Percentiles rank a stretch among this genome's conserved stretches.
phyloP scores from a whole-genome alignment of 768 basidiomycete genomes.

The Kwoniella sp. region DNA sequence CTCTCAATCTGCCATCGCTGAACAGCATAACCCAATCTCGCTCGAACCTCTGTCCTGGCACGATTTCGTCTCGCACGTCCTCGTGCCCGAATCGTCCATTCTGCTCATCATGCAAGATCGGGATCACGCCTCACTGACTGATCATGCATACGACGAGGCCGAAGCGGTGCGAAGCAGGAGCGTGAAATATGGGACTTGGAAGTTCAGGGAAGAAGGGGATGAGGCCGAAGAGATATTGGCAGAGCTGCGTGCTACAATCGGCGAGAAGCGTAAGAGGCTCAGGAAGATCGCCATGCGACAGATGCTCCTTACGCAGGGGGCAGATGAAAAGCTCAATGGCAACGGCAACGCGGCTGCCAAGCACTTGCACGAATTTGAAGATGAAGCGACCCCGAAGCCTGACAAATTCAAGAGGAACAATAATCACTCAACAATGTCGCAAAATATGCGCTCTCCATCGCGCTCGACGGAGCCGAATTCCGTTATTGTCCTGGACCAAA shows the following conservation, averaged over 20 bases:
- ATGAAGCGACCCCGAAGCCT: neutral
- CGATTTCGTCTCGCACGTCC: constrained; percentile 77
- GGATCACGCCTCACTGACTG: constrained; percentile 57
- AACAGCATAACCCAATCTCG: constrained; percentile 4
- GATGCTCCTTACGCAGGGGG: too few relatives aligned
- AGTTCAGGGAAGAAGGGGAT: constrained; percentile 70
- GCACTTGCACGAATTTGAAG: neutral
- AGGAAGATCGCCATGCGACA: constrained; percentile 3
- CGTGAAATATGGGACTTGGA: constrained; percentile 77
- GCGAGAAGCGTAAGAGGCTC: constrained; percentile 10
- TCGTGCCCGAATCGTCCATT: constrained; percentile 86
- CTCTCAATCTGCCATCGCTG: neutral
- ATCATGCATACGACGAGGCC: constrained; percentile 23
- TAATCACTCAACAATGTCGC: neutral
- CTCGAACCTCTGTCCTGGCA: constrained; percentile 65
- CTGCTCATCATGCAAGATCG: constrained; percentile 81
- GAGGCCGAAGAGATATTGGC: constrained; percentile 1
- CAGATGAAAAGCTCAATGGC: too few relatives aligned
- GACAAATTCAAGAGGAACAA: neutral
- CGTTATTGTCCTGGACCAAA: neutral
- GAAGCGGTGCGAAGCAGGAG: constrained; percentile 68
- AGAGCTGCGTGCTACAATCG: neutral
- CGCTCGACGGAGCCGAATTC: neutral
- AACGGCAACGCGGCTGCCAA: neutral
- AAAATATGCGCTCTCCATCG: neutral